Conservation (phyloP, 2,329 filamentous ascomycete genomes). For the Hirsutella rhossiliensis region DNA sequence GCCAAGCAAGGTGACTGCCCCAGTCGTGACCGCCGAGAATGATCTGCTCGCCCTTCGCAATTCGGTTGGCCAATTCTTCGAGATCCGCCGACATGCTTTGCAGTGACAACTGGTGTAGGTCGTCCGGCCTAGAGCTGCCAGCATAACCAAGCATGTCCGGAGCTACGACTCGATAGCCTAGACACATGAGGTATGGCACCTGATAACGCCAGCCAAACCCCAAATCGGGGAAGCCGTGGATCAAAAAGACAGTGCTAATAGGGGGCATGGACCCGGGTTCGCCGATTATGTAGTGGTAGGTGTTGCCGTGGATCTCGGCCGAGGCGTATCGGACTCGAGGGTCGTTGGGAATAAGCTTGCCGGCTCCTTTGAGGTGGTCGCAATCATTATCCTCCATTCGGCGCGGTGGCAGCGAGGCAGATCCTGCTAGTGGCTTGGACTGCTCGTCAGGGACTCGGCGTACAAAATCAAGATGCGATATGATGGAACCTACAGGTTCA, state of each 20-base stretch:
- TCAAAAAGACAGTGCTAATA: constrained; percentile 36
- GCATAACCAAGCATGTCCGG: constrained; percentile 85
- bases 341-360: constrained; percentile 57
- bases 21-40: constrained; percentile 90
- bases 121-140: constrained; percentile 55
- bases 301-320: constrained; percentile 53
- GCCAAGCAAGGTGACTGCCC: constrained; percentile 71
- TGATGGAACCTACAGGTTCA: too few species aligned
- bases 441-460: too few species aligned
- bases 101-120: constrained; percentile 51
- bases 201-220: constrained; percentile 83
- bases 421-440: too few species aligned
- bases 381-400: too few species aligned
- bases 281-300: constrained; percentile 53
- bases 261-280: constrained; percentile 30
- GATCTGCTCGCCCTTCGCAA: constrained; percentile 39
- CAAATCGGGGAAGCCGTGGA: constrained; percentile 77
- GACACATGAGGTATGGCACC: constrained; percentile 60
- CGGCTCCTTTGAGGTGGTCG: constrained; percentile 17
- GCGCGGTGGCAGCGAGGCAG: too few species aligned
- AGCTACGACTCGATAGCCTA: constrained; percentile 68
- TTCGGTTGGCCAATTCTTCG: constrained; percentile 52
- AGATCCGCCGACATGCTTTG: constrained; percentile 70
- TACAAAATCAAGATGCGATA: too few species aligned
- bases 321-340: constrained; percentile 52